Evolutionary conservation across 1,139 yeast species (phyloP).

Genomic region (Suhomyces kunorum): DNA sequence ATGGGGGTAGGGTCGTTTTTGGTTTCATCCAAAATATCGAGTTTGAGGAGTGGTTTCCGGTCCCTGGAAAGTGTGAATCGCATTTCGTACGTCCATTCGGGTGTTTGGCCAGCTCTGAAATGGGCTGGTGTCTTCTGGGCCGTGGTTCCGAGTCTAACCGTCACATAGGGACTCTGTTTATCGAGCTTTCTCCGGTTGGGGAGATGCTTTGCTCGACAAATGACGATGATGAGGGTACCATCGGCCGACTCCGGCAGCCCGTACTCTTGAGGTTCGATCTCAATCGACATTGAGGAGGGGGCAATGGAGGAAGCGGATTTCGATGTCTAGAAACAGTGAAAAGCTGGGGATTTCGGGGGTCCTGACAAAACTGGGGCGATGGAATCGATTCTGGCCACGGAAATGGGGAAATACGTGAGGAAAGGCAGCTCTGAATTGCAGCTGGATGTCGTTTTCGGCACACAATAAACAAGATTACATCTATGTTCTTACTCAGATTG

Average conservation of each 20-base stretch:
- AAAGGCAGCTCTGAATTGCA: not conserved
- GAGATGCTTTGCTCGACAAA: slow-evolving; percentile 65
- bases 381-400: not conserved
- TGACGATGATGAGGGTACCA: slow-evolving; percentile 48
- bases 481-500: not conserved
- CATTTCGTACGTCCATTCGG: slow-evolving; percentile 79
- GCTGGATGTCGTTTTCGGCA: not conserved
- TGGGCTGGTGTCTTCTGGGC: slow-evolving; percentile 75
- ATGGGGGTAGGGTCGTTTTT: slow-evolving; percentile 84
- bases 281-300: slow-evolving; percentile 5
- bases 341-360: slow-evolving; percentile 1
- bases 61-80: slow-evolving; percentile 67
- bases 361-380: not conserved
- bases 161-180: slow-evolving; percentile 86
- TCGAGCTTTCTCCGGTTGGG: slow-evolving; percentile 83
- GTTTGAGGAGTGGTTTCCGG: slow-evolving; percentile 59
- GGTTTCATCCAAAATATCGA: slow-evolving; percentile 84
- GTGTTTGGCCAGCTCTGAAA: slow-evolving; percentile 87
- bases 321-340: not conserved
- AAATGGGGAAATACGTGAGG: not conserved
- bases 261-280: slow-evolving; percentile 7
- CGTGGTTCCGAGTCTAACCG: slow-evolving; percentile 75
- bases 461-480: not conserved
- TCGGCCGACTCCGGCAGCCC: slow-evolving; percentile 40
- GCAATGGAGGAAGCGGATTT: not conserved